These are phyloP conservation scores for Lolium multiflorum DNA, from an alignment of 176 grass and related monocot genomes.

Conservation along the genomic window DNA sequence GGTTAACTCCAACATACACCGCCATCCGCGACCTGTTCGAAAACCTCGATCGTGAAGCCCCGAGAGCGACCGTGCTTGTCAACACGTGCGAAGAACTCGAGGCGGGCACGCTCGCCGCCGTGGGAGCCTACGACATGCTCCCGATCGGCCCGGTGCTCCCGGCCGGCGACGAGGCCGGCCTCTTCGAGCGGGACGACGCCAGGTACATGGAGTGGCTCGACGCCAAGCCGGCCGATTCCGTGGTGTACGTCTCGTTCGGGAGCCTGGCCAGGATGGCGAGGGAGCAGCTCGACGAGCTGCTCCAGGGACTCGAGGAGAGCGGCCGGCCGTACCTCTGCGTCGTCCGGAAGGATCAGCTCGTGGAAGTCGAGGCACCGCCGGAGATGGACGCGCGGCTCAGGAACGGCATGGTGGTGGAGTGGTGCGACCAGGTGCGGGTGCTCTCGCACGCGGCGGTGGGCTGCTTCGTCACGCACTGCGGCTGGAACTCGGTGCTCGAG, in stretches of 20 bases:
- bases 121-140: slow-evolving; percentile 36
- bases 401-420: slow-evolving; percentile 73
- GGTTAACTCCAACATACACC: no score
- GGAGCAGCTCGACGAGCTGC: slow-evolving; percentile 48
- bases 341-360: slow-evolving; percentile 49
- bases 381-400: no score
- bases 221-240: slow-evolving; percentile 46
- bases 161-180: slow-evolving; percentile 13
- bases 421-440: slow-evolving; percentile 74
- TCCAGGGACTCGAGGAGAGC: slow-evolving; percentile 33
- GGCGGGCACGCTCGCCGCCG: neutral
- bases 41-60: slow-evolving; percentile 4
- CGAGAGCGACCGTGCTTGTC: slow-evolving; percentile 50
- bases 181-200: slow-evolving; percentile 54
- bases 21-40: slow-evolving; percentile 42
- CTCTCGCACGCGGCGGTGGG: slow-evolving; percentile 61
- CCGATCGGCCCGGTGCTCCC: slow-evolving; percentile 62
- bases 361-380: no score
- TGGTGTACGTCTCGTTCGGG: slow-evolving; percentile 66
- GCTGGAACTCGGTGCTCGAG: slow-evolving; percentile 81
- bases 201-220: slow-evolving; percentile 73
- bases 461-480: slow-evolving; percentile 88
- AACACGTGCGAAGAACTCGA: slow-evolving; percentile 59
- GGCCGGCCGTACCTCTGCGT: slow-evolving; percentile 48
- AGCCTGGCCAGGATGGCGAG: slow-evolving; percentile 18